Conservation (phyloP, 2,329 filamentous ascomycete species). For the Aspergillus arachidicola region DNA sequence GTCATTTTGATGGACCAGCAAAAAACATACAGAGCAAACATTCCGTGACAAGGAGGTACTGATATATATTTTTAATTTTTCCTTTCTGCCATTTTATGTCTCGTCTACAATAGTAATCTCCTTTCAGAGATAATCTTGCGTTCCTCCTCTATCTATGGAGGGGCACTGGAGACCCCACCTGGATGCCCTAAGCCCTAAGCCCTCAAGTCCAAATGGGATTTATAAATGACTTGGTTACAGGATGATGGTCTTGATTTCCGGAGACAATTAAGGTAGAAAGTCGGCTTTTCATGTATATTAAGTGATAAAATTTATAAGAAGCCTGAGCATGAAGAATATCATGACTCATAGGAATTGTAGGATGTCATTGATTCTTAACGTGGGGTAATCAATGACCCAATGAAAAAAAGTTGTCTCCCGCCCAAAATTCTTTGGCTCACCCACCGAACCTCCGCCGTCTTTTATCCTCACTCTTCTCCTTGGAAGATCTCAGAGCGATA, state of each 20-base stretch:
- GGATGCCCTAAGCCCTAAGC: constrained; percentile 40
- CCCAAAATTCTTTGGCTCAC: constrained; percentile 36
- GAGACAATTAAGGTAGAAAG: neutral
- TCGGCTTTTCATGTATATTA: neutral
- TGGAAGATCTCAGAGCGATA: constrained; percentile 10
- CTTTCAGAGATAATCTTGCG: neutral
- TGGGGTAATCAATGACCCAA: constrained; percentile 25
- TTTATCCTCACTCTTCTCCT: constrained; percentile 11
- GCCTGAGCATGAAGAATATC: neutral
- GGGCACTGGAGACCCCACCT: constrained; percentile 31
- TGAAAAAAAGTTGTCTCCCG: constrained; percentile 30
- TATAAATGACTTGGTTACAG: neutral
- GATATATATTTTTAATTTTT: neutral
- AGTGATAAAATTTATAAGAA: neutral
- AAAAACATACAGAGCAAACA: neutral
- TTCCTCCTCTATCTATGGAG: constrained; percentile 14
- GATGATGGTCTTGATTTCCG: neutral
- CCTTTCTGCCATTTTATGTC: neutral
- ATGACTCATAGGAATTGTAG: constrained; percentile 1
- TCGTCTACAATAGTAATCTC: neutral
- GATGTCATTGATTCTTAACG: constrained; percentile 6
- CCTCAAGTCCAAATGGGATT: constrained; percentile 12
- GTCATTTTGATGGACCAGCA: neutral
- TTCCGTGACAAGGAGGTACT: neutral
- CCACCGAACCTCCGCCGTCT: constrained; percentile 22